Evolutionary conservation across 2,329 filamentous ascomycete genomes (phyloP), one percentile per base, ranked within the genome.

Genomic region (Alternaria sp.): DNA sequence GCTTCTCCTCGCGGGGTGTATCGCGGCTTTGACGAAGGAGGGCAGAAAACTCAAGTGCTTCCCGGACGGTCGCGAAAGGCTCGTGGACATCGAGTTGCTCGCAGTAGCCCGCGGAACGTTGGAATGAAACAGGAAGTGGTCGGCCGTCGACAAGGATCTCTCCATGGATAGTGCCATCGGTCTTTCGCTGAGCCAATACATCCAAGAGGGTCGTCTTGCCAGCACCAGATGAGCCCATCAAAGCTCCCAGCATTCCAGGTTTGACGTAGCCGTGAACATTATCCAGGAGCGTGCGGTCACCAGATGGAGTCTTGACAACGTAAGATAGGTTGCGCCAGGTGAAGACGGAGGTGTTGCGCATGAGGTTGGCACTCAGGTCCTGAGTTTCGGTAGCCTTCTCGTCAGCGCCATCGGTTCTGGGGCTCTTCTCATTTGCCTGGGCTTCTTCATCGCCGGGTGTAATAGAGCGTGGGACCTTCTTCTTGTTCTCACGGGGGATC

Each of bases 311-410:
- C 36, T 82, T 83, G 64, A 87, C 96, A 78, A 89, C 83, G 61
- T 87, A 87, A 8, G 78, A 79, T 4, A 88, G 81, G 63, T 87
- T 80, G 26, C 80, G 77, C 86, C 86, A 88, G 1, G 91, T 94
- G 60, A 96, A 92, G 0, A 91, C 83, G 0, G 88, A 89, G 0
- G 86, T 90, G 75, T 91, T 91, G 25, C 85, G 85, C 28, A 89
- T 79, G 1, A 91, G 81, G 15, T 50, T 65, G 8, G 28, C 32
- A 13, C 32, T 47, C 7, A 62, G 15, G 5, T 52, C 47, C 5
- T 55, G 21, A 3, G 52, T 30, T 3, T 25, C 28, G 5, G 15
- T 36, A 13, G 47, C 45, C 28, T 82, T 75, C 3, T 75, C 76
- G 43, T 82, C 78, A n/a, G 77, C 47, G 8, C 45, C 54, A 5